Evolutionary conservation across 2,329 filamentous ascomycete genomes (phyloP), one percentile per base, ranked within the genome.

Genomic region (Exophiala spinifera): DNA sequence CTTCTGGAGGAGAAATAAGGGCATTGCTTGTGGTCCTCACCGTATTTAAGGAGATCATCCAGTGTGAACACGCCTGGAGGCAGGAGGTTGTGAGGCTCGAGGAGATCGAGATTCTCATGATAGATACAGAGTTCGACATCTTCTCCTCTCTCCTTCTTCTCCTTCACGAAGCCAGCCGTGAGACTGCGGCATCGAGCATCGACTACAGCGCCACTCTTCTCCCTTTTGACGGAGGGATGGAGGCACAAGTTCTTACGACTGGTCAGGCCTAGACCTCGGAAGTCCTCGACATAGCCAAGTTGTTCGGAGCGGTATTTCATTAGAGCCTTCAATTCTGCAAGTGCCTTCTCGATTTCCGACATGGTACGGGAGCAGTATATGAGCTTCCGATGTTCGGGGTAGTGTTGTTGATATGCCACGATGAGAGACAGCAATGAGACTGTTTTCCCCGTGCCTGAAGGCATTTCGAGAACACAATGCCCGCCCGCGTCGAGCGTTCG

Each of bases 281-380:
- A 99, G 15, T 99, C 92, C 71, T 99, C 94, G 60, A 87, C 87
- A 55, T 87, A 79, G 0, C 94, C 94, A n/a, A 99, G 81, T 70
- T 96, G 84, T 60, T 96, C 82, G 4, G 89, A 78, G 14, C 94
- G 87, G 67, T 96, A 97, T 68, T 95, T 95, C 91, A 99, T 99
- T 49, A 99, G 74, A 20, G 85, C 86, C 70, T 94, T 91, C 64
- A 99, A 71, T 72, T 99, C 94, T 8, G 89, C 89, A 49, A 99
- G 74, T 0, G 95, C 94, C 74, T 99, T 99, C 70, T 99, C 94
- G 66, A 99, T 99, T 75, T 99, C 94, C 34, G 94, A 99, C 91
- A 99, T 99, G 53, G 94, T 99, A 76, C 94, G 91, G 60, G 94
- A 99, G 77, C 94, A 99, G 74, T 99, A 99, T 52, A 99, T 96